phyloP scores from a whole-genome alignment of 2,329 filamentous ascomycete genomes.

The Alternaria sp. region DNA sequence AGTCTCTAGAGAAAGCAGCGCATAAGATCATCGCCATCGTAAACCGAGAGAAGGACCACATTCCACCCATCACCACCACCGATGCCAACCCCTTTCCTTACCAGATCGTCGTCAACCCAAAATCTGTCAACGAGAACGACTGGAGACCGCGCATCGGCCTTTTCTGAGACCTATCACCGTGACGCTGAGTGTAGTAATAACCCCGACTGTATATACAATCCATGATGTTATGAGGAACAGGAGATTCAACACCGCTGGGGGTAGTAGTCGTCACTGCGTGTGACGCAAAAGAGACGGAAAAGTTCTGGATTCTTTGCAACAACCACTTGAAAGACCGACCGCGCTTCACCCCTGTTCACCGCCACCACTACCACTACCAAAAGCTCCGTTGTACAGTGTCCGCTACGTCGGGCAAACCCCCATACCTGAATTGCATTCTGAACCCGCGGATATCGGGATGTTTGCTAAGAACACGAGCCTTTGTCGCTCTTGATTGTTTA shows the following conservation, averaged over 20 bases:
- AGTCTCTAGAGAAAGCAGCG: constrained; percentile 83
- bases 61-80: constrained; percentile 93
- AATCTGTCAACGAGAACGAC: constrained; percentile 65
- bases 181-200: neutral
- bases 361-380: constrained; percentile 15
- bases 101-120: constrained; percentile 87
- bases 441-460: constrained; percentile 3
- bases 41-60: constrained; percentile 91
- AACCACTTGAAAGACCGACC: constrained; percentile 12
- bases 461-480: constrained; percentile 10
- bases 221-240: constrained; percentile 18
- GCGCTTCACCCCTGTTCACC: constrained; percentile 10
- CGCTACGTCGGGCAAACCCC: constrained; percentile 29
- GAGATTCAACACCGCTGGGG: constrained; percentile 36
- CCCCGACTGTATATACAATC: constrained; percentile 32
- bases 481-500: constrained; percentile 18
- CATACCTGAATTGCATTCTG: constrained; percentile 8
- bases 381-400: constrained; percentile 37
- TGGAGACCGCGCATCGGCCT: constrained; percentile 80
- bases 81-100: constrained; percentile 95
- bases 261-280: constrained; percentile 5
- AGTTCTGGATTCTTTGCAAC: constrained; percentile 9
- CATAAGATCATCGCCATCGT: constrained; percentile 90
- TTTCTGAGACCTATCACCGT: constrained; percentile 29
- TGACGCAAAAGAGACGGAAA: constrained; percentile 33